Evolutionary conservation across 352 stramenopile species (phyloP), one percentile per base, ranked within the genome.

Genomic region (Globisporangium orthogonon): DNA sequence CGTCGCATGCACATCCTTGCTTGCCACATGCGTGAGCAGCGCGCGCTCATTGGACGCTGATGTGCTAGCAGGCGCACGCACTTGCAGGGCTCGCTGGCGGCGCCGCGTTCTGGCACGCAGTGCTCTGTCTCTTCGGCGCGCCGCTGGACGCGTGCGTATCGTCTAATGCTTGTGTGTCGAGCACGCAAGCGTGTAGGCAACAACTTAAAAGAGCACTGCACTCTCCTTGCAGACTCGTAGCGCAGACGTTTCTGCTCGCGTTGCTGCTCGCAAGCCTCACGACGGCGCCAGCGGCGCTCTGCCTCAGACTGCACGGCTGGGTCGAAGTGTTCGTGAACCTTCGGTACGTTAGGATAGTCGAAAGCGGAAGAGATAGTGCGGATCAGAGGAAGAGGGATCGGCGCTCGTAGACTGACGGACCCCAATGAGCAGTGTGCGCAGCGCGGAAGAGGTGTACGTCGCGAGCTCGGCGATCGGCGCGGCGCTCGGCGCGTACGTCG

Each of bases 51-150:
- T 39, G 23, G 5, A 3, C 35, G 5, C 39, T 10, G 9, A 67
- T 49, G 4, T 9, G 2, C 53, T 46, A 29, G 62, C 29, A 67
- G n/a, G 13, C 23, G 18, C 35, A 55, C n/a, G 73, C 69, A 37
- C 23, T 67, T 41, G 0, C 69, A 28, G 74, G 71, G 15, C 61
- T 90, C 0, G 17, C 62, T 7, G 35, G 79, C 10, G 78, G 80
- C 41, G 65, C 71, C 2, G 55, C 45, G 13, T 39, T 75, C 30
- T 86, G 86, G 63, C 75, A 94, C 58, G 63, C 80, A 28, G 54
- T 69, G 28, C 69, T 91, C 61, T 63, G 91, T 28, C 63, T 91
- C 51, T 94, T 94, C 50, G 85, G 85, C 35, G 85, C 85, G 7
- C 78, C 85, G 0, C 52, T 94, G 30, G 46, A 76, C 29, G 65